Percentiles rank a stretch among this genome's conserved stretches.
Evolutionary conservation across 1,284 basidiomycete genomes (phyloP).

Genomic region (Apiotrichum porosum): DNA sequence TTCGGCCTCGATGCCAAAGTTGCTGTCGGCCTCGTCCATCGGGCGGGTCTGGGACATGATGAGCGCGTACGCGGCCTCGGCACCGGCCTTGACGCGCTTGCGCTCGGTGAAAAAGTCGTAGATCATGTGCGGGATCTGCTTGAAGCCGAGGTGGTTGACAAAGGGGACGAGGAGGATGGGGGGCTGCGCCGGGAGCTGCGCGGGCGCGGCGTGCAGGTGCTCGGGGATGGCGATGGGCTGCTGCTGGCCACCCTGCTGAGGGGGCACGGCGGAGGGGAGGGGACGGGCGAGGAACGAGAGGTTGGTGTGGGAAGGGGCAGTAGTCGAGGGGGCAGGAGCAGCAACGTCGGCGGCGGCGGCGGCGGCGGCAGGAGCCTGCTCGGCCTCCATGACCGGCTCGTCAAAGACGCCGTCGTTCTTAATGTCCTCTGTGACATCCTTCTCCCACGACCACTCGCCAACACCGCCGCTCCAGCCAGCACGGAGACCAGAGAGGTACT

Average conservation of each 20-base stretch:
- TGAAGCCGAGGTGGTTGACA: constrained; percentile 77
- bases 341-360: background rate
- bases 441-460: constrained; percentile 67
- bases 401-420: constrained; percentile 73
- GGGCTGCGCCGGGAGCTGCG: constrained; percentile 66
- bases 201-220: constrained; percentile 54
- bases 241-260: constrained; percentile 16
- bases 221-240: constrained; percentile 35
- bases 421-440: constrained; percentile 64
- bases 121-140: constrained; percentile 82
- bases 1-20: constrained; percentile 68
- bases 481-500: constrained; percentile 82
- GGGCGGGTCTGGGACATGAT: constrained; percentile 64
- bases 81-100: constrained; percentile 69
- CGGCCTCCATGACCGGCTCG: constrained; percentile 49
- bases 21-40: constrained; percentile 59
- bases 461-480: constrained; percentile 78
- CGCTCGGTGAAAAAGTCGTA: constrained; percentile 89
- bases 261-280: background rate
- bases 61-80: constrained; percentile 73
- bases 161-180: constrained; percentile 85
- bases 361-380: constrained; percentile 17
- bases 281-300: constrained; percentile 33
- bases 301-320: constrained; percentile 10
- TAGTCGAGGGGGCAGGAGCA: constrained; percentile 1